phyloP scores from a whole-genome alignment of 345 rosid genomes.

The Brassica nigra region DNA sequence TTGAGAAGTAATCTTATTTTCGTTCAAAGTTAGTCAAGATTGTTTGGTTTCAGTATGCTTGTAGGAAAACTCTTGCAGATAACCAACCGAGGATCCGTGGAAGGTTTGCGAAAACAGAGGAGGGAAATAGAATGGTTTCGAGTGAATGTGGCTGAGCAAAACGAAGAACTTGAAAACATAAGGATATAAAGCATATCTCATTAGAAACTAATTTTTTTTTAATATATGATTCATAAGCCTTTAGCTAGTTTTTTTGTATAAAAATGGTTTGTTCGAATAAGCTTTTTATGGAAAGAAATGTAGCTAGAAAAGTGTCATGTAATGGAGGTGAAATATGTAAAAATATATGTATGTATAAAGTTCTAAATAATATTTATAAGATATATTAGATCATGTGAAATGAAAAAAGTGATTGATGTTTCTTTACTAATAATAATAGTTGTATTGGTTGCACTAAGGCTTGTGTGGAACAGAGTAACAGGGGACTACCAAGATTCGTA shows the following conservation, averaged over 20 bases:
- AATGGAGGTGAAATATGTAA: constrained; percentile 21
- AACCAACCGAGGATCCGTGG: constrained; percentile 97
- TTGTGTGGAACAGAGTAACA: no score
- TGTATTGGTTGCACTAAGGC: no score
- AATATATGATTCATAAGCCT: constrained; percentile 22
- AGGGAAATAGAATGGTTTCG: constrained; percentile 49
- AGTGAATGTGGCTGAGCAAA: constrained; percentile 10
- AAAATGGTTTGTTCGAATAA: constrained; percentile 35
- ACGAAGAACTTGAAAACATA: constrained; percentile 29
- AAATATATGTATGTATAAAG: constrained; percentile 10
- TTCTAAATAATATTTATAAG: not conserved
- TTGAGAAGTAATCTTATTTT: not conserved
- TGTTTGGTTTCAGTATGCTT: constrained; percentile 77
- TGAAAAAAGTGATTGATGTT: constrained; percentile 12
- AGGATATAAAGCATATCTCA: constrained; percentile 24
- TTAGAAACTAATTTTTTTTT: constrained; percentile 29
- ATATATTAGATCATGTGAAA: not conserved
- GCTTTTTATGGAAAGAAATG: constrained; percentile 22
- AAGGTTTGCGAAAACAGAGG: constrained; percentile 93
- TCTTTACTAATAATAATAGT: constrained; percentile 13
- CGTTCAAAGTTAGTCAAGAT: not conserved
- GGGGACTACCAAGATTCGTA: no score
- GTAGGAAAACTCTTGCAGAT: constrained; percentile 99
- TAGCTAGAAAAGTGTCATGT: constrained; percentile 29
- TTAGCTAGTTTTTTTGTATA: constrained; percentile 28